Percentiles rank a stretch among this genome's conserved stretches.
Conservation (phyloP, 2,329 filamentous ascomycete genomes). For the Laburnicola sp. region DNA sequence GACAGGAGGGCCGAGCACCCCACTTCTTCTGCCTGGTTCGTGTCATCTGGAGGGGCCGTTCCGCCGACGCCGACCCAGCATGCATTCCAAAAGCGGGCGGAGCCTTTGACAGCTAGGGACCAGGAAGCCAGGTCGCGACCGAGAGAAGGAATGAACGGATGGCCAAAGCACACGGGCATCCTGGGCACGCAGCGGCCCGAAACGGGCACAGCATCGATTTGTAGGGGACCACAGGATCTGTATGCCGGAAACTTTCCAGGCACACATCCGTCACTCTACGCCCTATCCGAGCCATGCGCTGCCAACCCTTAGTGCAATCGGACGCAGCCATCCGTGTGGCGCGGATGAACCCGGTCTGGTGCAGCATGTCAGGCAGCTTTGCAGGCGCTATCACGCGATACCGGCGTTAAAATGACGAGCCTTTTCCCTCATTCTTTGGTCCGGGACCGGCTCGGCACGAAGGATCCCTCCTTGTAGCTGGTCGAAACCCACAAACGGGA, state of each 20-base stretch:
- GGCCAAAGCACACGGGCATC: conserved; percentile 13
- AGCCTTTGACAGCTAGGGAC: not conserved
- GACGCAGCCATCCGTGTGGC: not conserved
- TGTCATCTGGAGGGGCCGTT: conserved; percentile 1
- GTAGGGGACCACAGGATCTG: conserved; percentile 10
- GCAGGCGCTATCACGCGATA: conserved; percentile 12
- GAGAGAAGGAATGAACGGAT: conserved; percentile 8
- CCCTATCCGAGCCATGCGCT: conserved; percentile 1
- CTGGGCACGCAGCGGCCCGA: conserved; percentile 1
- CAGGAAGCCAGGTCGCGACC: not conserved
- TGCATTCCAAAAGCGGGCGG: not conserved
- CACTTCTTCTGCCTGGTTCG: conserved; percentile 6
- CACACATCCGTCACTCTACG: not conserved
- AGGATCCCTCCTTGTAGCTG: conserved; percentile 25
- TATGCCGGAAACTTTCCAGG: conserved; percentile 7
- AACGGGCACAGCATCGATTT: not conserved
- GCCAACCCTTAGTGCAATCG: not conserved
- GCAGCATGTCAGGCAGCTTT: conserved; percentile 8
- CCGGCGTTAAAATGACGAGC: conserved; percentile 13
- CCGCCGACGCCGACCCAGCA: conserved; percentile 1
- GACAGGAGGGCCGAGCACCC: conserved; percentile 6
- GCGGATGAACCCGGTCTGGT: not conserved
- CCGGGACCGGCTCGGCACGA: conserved; percentile 40
- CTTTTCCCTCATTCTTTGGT: conserved; percentile 12
- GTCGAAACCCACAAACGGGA: conserved; percentile 25